A percentile compares a stretch with the other conserved stretches of the same genome.
These are phyloP conservation scores for Solanum virginianum DNA, from an alignment of 257 asterid species.

Conservation along the genomic window DNA sequence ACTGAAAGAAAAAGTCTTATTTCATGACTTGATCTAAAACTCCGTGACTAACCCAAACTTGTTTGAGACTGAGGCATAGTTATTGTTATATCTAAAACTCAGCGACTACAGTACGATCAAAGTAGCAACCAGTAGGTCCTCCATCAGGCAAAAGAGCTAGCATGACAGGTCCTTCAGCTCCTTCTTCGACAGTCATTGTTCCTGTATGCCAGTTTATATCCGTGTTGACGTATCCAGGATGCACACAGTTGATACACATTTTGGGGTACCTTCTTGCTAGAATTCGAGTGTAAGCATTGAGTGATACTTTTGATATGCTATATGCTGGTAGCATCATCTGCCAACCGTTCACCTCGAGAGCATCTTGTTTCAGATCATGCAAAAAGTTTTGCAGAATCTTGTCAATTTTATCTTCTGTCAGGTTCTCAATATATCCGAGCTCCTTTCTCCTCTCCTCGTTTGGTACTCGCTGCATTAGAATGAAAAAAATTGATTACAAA, in stretches of 20 bases:
- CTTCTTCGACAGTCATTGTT: constrained; percentile 43
- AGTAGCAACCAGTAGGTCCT: constrained; percentile 13
- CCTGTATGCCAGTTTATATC: constrained; percentile 60
- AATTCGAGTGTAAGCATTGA: constrained; percentile 68
- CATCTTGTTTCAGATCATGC: constrained; percentile 31
- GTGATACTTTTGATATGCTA: constrained; percentile 67
- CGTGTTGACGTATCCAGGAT: constrained; percentile 64
- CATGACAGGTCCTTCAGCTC: constrained; percentile 63
- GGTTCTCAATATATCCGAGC: constrained; percentile 40
- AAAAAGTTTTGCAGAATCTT: constrained; percentile 35
- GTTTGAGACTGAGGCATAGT: not conserved
- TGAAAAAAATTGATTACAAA: no score
- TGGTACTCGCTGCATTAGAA: no score
- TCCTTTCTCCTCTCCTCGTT: constrained; percentile 24
- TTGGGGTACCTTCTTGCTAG: constrained; percentile 49
- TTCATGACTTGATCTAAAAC: no score
- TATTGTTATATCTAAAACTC: constrained; percentile 20
- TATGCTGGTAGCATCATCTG: constrained; percentile 71
- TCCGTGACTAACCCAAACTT: not conserved
- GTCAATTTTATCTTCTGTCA: constrained; percentile 53
- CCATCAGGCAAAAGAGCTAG: constrained; percentile 52
- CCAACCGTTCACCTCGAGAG: constrained; percentile 62
- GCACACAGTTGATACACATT: constrained; percentile 63
- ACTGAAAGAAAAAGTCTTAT: not conserved
- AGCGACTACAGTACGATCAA: constrained; percentile 20